These are phyloP conservation scores for Eucalyptus guilfoylei DNA, from an alignment of 345 rosid genomes.

Conservation along the genomic window DNA sequence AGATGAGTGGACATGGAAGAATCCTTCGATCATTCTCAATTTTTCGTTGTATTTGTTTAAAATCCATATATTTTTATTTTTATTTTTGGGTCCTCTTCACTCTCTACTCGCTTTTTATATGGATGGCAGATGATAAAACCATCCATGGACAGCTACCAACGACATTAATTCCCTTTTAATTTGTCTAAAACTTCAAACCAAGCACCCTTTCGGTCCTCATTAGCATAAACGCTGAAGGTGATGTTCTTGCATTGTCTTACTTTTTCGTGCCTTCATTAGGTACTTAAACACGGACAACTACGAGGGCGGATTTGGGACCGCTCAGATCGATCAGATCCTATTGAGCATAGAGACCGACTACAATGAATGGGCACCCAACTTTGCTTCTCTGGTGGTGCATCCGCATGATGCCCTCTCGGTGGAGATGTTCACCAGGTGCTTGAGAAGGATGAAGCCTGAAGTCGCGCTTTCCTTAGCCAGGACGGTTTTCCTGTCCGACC, in stretches of 20 bases:
- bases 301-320: not conserved
- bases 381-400: not conserved
- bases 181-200: not conserved
- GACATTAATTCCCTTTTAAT: not conserved
- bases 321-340: not conserved
- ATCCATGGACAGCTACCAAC: not conserved
- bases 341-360: not conserved
- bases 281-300: not conserved
- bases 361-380: not conserved
- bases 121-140: not conserved
- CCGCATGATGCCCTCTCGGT: not conserved
- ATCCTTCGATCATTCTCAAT: not conserved
- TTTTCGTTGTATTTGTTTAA: not conserved
- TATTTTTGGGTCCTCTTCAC: not conserved
- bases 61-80: not conserved
- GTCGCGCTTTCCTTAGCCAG: not conserved
- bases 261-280: not conserved
- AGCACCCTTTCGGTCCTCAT: not conserved
- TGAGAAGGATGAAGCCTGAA: constrained; percentile 1
- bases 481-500: constrained; percentile 1
- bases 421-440: not conserved
- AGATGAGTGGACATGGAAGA: not conserved
- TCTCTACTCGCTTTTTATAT: not conserved
- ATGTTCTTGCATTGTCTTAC: not conserved
- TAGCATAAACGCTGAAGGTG: not conserved